Evolutionary conservation across 2,329 filamentous ascomycete species (phyloP).

Genomic region (Aspergillus brasiliensis): DNA sequence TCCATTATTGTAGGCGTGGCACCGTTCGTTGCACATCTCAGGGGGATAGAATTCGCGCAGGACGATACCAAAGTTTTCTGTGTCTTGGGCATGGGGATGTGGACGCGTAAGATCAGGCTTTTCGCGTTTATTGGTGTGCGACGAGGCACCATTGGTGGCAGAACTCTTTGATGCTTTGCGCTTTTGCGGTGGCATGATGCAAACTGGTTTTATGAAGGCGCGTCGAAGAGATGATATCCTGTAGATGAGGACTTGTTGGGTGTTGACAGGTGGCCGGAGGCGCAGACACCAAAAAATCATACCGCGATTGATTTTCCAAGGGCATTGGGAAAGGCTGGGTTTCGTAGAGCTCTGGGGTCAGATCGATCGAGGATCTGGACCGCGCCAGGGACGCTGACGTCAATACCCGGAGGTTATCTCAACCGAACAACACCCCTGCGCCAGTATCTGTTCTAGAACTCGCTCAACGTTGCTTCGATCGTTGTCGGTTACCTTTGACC

Average conservation of each 20-base stretch:
- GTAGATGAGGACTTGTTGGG: not conserved
- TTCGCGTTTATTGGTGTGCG: slow-evolving; percentile 22
- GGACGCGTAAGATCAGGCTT: slow-evolving; percentile 23
- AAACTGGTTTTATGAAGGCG: not conserved
- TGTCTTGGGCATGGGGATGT: slow-evolving; percentile 41
- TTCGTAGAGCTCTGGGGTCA: not conserved
- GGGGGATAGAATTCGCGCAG: slow-evolving; percentile 77
- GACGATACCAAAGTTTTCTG: slow-evolving; percentile 62
- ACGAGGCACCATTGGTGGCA: slow-evolving; percentile 2
- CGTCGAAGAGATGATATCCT: not conserved
- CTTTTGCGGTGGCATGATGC: slow-evolving; percentile 28
- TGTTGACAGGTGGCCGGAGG: not conserved
- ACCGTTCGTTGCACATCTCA: slow-evolving; percentile 82
- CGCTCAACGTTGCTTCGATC: too few species aligned
- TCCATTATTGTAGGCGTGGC: slow-evolving; percentile 70
- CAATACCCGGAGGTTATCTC: not conserved
- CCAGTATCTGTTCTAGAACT: too few species aligned
- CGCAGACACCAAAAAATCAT: not conserved
- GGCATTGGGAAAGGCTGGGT: not conserved
- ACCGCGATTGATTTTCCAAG: not conserved
- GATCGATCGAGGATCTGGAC: slow-evolving; percentile 8
- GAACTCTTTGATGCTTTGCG: slow-evolving; percentile 25
- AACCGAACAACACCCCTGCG: too few species aligned
- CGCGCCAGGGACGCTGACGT: slow-evolving; percentile 1
- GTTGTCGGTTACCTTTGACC: too few species aligned